Evolutionary conservation across 2,329 filamentous ascomycete genomes (phyloP).

Genomic region (Pseudocercospora macadamiae): DNA sequence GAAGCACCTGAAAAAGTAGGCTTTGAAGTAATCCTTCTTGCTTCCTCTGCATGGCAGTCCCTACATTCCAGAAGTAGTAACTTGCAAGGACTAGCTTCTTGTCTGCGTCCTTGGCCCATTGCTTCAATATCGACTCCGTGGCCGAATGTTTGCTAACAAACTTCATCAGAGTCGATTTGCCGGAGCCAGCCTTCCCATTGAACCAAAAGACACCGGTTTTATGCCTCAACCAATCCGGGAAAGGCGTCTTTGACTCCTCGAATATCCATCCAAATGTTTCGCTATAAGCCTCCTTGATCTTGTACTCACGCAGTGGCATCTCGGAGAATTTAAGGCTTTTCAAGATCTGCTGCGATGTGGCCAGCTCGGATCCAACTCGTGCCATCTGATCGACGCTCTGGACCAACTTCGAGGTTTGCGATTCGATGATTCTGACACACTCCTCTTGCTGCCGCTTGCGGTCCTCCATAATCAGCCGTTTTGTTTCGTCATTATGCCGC

Average conservation of each 20-base stretch:
- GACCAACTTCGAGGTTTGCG: too few relatives aligned
- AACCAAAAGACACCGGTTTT: slow-evolving; percentile 12
- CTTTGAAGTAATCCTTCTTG: background rate
- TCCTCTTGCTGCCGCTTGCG: too few relatives aligned
- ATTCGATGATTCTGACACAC: too few relatives aligned
- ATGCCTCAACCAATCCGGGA: background rate
- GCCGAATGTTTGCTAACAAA: background rate
- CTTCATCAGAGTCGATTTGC: slow-evolving; percentile 24
- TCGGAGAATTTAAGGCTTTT: background rate
- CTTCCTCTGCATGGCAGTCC: background rate
- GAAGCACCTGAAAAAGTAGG: background rate
- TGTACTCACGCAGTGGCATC: background rate
- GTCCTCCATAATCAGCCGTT: too few relatives aligned
- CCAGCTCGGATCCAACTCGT: too few relatives aligned
- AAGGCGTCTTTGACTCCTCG: background rate
- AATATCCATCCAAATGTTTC: background rate
- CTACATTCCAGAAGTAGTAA: slow-evolving; percentile 1
- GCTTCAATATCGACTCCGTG: background rate
- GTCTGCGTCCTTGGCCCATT: background rate
- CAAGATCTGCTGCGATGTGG: too few relatives aligned
- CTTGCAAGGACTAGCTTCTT: background rate
- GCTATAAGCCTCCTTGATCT: background rate
- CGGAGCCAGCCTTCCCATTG: slow-evolving; percentile 18
- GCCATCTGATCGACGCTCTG: too few relatives aligned
- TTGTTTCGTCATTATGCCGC: too few relatives aligned